Evolutionary conservation across 2,329 filamentous ascomycete species (phyloP).

Genomic region (Phaeophleospora eucalypticola): DNA sequence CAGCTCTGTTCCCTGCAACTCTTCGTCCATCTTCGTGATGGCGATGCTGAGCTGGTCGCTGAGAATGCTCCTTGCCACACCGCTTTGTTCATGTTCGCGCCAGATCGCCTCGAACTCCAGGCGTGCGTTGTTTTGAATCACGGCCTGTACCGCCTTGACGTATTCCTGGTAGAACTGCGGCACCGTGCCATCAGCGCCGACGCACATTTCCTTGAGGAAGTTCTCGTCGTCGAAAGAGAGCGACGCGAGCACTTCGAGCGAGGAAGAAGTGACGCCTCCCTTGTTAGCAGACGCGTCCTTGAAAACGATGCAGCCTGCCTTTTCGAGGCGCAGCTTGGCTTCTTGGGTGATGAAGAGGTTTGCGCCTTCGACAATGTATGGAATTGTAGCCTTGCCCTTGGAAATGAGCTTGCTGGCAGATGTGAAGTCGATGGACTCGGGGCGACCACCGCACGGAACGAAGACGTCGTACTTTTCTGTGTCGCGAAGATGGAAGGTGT

Average conservation of each 20-base stretch:
- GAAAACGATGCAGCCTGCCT: slow-evolving; percentile 90
- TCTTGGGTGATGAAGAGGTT: slow-evolving; percentile 99
- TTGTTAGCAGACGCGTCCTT: slow-evolving; percentile 99
- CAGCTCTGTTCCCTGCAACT: slow-evolving; percentile 86
- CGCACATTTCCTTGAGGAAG: slow-evolving; percentile 93
- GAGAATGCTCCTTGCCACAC: slow-evolving; percentile 74
- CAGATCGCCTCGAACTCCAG: slow-evolving; percentile 98
- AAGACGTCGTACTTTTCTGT: slow-evolving; percentile 72
- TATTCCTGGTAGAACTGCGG: slow-evolving; percentile 92
- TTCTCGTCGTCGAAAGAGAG: slow-evolving; percentile 87
- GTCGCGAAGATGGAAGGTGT: slow-evolving; percentile 86
- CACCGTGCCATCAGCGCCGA: slow-evolving; percentile 67
- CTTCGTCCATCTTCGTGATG: slow-evolving; percentile 95
- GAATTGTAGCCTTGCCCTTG: slow-evolving; percentile 79
- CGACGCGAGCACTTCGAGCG: slow-evolving; percentile 89
- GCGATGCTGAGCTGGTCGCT: slow-evolving; percentile 87
- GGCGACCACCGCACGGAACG: slow-evolving; percentile 92
- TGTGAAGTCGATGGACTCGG: slow-evolving; percentile 91
- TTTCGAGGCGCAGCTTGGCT: slow-evolving; percentile 89
- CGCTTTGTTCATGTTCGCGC: slow-evolving; percentile 83
- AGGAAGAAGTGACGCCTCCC: slow-evolving; percentile 95
- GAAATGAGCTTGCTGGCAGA: slow-evolving; percentile 83
- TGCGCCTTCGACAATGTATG: slow-evolving; percentile 95
- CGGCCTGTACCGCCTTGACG: slow-evolving; percentile 84
- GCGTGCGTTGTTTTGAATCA: slow-evolving; percentile 83